Conservation (phyloP, 78 protist genomes). For the Parvularia atlantis region DNA sequence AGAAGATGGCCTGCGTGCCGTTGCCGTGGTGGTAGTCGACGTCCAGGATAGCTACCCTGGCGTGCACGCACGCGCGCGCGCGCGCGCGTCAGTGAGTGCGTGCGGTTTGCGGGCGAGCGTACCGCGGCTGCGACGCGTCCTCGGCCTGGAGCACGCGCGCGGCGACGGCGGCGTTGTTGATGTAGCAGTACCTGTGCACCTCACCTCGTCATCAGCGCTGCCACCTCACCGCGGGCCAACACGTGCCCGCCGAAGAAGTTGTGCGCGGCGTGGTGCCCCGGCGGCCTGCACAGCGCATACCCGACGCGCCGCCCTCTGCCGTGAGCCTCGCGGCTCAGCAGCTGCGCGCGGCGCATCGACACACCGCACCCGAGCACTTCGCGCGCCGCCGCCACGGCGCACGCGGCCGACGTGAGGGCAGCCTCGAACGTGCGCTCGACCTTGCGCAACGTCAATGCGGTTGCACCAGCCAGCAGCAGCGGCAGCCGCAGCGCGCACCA, state of each 20-base stretch:
- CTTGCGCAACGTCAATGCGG: background rate
- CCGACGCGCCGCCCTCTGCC: slow-evolving; percentile 9
- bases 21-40: slow-evolving; percentile 42
- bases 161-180: slow-evolving; percentile 34
- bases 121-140: background rate
- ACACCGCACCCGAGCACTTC: background rate
- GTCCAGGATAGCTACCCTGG: slow-evolving; percentile 27
- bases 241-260: slow-evolving; percentile 5
- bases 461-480: background rate
- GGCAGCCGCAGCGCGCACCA: no score
- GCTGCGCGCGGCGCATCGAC: background rate
- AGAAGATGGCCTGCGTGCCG: slow-evolving; percentile 41
- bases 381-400: background rate
- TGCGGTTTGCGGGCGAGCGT: no score
- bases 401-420: background rate
- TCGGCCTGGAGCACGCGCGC: background rate
- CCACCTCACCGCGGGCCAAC: no score
- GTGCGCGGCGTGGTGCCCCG: slow-evolving; percentile 36
- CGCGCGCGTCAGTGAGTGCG: no score
- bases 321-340: no score
- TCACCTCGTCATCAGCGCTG: no score
- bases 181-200: slow-evolving; percentile 18
- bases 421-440: background rate
- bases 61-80: no score
- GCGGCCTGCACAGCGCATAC: slow-evolving; percentile 30